These are phyloP conservation scores for Glonium stellatum DNA, from an alignment of 495 filamentous ascomycete species.

Conservation along the genomic window DNA sequence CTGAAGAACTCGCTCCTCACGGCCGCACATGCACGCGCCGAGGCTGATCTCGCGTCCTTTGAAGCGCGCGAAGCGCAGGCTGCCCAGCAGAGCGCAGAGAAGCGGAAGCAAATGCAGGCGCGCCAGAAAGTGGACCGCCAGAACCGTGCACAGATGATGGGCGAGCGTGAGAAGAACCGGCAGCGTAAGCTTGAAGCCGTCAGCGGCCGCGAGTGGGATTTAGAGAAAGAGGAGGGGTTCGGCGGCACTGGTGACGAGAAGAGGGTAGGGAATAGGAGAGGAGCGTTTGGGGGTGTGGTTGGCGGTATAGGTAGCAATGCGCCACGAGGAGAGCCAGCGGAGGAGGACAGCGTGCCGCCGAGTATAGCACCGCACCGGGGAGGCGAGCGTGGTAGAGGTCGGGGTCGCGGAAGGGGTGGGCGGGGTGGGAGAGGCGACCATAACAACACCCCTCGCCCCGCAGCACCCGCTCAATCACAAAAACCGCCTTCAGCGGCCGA, in stretches of 20 bases:
- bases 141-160: constrained; percentile 55
- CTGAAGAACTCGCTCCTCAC: constrained; percentile 51
- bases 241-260: constrained; percentile 35
- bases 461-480: constrained; percentile 2
- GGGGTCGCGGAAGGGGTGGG: constrained; percentile 8
- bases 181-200: constrained; percentile 61
- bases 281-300: constrained; percentile 54
- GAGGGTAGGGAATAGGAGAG: constrained; percentile 45
- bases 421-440: constrained; percentile 18
- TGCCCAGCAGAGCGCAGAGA: constrained; percentile 16
- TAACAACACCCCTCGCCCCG: constrained; percentile 3
- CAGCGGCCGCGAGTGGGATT: constrained; percentile 68
- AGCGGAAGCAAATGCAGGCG: constrained; percentile 31
- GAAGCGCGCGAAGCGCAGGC: constrained; percentile 57
- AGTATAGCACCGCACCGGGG: constrained; percentile 13
- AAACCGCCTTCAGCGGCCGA: constrained; percentile 24
- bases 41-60: constrained; percentile 62
- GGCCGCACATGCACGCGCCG: constrained; percentile 57
- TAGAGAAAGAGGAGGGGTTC: constrained; percentile 60
- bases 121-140: constrained; percentile 50
- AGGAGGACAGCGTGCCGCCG: constrained; percentile 8
- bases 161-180: constrained; percentile 65
- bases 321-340: neutral
- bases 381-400: constrained; percentile 10
- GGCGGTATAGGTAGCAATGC: neutral